Conservation (phyloP, 2,329 filamentous ascomycete species). For the Huntiella decipiens region DNA sequence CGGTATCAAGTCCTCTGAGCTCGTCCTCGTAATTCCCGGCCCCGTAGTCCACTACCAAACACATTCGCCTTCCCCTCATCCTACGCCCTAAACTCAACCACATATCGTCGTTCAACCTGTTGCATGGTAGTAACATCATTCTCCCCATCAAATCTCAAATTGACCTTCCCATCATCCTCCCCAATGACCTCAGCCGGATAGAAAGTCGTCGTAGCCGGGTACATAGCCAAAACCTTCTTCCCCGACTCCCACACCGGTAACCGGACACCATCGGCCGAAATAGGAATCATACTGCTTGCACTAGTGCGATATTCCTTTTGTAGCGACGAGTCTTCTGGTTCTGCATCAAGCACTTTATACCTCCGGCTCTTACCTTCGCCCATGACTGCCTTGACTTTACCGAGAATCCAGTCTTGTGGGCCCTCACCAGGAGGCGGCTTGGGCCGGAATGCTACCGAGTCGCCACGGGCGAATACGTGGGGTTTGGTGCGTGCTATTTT, state of each 20-base stretch:
- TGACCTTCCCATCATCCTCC: slow-evolving; percentile 31
- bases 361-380: slow-evolving; percentile 61
- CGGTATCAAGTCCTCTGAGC: not conserved
- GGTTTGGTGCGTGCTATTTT: slow-evolving; percentile 26
- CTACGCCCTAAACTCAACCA: slow-evolving; percentile 45
- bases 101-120: slow-evolving; percentile 56
- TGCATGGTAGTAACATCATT: slow-evolving; percentile 56
- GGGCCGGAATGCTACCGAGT: slow-evolving; percentile 47
- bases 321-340: slow-evolving; percentile 45
- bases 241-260: slow-evolving; percentile 44
- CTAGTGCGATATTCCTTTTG: slow-evolving; percentile 51
- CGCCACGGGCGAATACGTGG: slow-evolving; percentile 35
- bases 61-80: slow-evolving; percentile 3
- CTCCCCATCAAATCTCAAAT: slow-evolving; percentile 62
- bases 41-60: not conserved
- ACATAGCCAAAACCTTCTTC: slow-evolving; percentile 57
- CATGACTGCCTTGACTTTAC: slow-evolving; percentile 55
- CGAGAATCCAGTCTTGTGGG: slow-evolving; percentile 49
- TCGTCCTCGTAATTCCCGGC: not conserved
- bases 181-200: slow-evolving; percentile 70
- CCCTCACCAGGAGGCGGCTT: slow-evolving; percentile 31
- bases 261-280: slow-evolving; percentile 35
- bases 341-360: slow-evolving; percentile 64
- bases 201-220: slow-evolving; percentile 70
- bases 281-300: slow-evolving; percentile 58